Evolutionary conservation across 768 basidiomycete species (phyloP).

Genomic region (Hydnum rufescens): DNA sequence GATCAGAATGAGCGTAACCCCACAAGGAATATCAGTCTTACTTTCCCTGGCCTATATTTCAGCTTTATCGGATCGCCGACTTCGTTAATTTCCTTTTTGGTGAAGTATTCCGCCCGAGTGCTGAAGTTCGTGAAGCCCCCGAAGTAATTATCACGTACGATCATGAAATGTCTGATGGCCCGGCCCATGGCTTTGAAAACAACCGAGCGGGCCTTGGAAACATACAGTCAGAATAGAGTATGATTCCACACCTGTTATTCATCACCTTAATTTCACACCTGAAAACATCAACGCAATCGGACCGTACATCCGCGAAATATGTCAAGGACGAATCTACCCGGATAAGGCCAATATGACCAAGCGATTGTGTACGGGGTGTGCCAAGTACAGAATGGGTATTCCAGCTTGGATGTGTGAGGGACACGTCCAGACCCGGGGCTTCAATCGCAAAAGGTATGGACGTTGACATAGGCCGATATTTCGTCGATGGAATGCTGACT

Average conservation of each 20-base stretch:
- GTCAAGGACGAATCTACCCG: slow-evolving; percentile 49
- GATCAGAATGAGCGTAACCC: neutral
- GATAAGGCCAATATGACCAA: slow-evolving; percentile 40
- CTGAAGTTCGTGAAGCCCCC: slow-evolving; percentile 87
- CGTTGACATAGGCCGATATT: slow-evolving; percentile 50
- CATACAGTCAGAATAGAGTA: slow-evolving; percentile 6
- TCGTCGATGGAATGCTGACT: slow-evolving; percentile 43
- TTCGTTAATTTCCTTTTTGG: slow-evolving; percentile 35
- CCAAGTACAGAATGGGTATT: slow-evolving; percentile 62
- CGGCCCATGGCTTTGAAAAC: slow-evolving; percentile 61
- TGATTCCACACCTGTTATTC: slow-evolving; percentile 10
- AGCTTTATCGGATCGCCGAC: slow-evolving; percentile 64
- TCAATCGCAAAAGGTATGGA: slow-evolving; percentile 45
- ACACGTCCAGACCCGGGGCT: slow-evolving; percentile 34
- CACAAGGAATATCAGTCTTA: slow-evolving; percentile 17
- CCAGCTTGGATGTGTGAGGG: slow-evolving; percentile 69
- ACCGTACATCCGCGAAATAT: slow-evolving; percentile 44
- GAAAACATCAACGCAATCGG: slow-evolving; percentile 62
- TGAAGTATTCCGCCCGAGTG: slow-evolving; percentile 68
- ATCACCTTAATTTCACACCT: slow-evolving; percentile 41
- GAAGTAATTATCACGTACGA: slow-evolving; percentile 81
- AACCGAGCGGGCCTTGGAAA: slow-evolving; percentile 20
- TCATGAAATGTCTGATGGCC: slow-evolving; percentile 77
- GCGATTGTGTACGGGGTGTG: slow-evolving; percentile 34
- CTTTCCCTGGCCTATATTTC: slow-evolving; percentile 67